Percentiles rank a stretch among this genome's conserved stretches.
Evolutionary conservation across 139 green algal genomes (phyloP).

Genomic region (Volvox reticuliferus): DNA sequence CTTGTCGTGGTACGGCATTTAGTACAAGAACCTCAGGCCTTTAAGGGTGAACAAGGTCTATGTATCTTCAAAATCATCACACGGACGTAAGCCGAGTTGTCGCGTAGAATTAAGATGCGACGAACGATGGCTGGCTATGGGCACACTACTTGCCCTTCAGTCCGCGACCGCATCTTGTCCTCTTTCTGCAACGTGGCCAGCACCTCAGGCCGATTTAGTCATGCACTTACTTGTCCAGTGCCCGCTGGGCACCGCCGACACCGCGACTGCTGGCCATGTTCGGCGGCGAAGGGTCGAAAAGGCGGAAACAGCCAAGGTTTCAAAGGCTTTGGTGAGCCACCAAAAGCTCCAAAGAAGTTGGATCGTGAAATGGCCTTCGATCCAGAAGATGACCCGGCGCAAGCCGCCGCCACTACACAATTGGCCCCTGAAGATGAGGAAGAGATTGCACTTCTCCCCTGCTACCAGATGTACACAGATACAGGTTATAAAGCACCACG

Average conservation of each 20-base stretch:
- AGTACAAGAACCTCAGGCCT: no score
- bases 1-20: background rate
- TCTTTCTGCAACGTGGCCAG: background rate
- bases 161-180: slow-evolving; percentile 17
- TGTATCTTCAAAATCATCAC: no score
- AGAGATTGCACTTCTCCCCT: slow-evolving; percentile 6
- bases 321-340: slow-evolving; percentile 25
- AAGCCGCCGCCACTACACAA: background rate
- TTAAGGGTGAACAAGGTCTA: no score
- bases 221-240: background rate
- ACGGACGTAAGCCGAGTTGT: no score
- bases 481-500: slow-evolving; percentile 47
- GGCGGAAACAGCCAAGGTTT: slow-evolving; percentile 4
- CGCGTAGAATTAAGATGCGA: background rate
- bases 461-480: slow-evolving; percentile 53
- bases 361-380: background rate
- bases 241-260: background rate
- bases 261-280: background rate
- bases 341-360: background rate
- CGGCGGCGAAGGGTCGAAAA: background rate
- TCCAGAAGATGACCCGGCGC: slow-evolving; percentile 3
- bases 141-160: background rate
- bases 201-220: background rate
- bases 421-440: background rate
- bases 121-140: background rate